Conservation (phyloP, 139 green algal genomes). For the Chlamydomonas sp. region DNA sequence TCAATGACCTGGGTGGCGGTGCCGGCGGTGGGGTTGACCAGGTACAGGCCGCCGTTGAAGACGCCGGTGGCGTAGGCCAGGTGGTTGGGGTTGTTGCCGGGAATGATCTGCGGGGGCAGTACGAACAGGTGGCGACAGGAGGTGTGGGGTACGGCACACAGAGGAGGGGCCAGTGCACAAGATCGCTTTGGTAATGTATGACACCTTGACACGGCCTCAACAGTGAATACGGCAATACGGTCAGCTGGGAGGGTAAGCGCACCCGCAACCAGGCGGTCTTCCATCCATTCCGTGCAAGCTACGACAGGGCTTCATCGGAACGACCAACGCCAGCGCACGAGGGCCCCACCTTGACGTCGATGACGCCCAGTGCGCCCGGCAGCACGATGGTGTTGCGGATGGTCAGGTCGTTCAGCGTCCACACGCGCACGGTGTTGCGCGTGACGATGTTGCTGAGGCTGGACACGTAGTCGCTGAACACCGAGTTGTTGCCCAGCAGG, state of each 20-base stretch:
- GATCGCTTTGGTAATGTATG: too few species aligned
- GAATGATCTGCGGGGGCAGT: slow-evolving; percentile 4
- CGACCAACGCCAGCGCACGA: too few species aligned
- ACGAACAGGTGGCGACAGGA: neutral
- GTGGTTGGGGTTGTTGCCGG: neutral
- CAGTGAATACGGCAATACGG: too few species aligned
- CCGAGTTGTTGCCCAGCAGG: neutral
- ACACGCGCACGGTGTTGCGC: neutral
- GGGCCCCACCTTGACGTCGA: neutral
- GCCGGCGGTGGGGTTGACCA: slow-evolving; percentile 6
- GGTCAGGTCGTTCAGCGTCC: neutral
- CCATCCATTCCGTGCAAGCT: too few species aligned
- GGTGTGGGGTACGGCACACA: neutral
- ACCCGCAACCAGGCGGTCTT: too few species aligned
- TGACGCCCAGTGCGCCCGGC: neutral
- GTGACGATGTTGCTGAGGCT: neutral
- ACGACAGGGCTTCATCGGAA: too few species aligned
- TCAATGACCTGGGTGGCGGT: neutral
- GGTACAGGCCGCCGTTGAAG: slow-evolving; percentile 22
- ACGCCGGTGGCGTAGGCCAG: slow-evolving; percentile 20
- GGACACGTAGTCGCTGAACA: neutral
- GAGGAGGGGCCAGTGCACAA: neutral
- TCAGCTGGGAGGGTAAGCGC: too few species aligned
- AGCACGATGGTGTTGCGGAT: neutral
- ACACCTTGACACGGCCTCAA: too few species aligned